A percentile compares a stretch with the other conserved stretches of the same genome.
phyloP scores from a whole-genome alignment of 768 basidiomycete species.

The Suillus alpinus region DNA sequence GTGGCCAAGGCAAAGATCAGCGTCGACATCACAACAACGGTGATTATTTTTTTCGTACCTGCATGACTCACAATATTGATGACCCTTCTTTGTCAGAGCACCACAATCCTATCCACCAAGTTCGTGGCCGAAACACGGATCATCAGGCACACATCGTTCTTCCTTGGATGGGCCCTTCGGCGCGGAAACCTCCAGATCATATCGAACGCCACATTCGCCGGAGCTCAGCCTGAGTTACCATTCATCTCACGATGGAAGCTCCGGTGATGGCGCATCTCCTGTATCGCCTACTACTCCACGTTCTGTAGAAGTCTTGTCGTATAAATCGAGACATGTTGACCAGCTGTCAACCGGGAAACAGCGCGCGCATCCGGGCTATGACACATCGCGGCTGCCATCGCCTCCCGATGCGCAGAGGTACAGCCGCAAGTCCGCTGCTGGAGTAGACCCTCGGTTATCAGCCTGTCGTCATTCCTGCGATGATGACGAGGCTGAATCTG shows the following conservation, averaged over 20 bases:
- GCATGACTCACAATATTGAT: conserved; percentile 7
- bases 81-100: conserved; percentile 12
- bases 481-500: conserved; percentile 38
- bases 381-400: conserved; percentile 3
- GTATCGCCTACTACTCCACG: conserved; percentile 55
- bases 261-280: conserved; percentile 51
- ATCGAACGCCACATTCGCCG: conserved; percentile 18
- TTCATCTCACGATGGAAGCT: conserved; percentile 44
- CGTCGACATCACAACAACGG: conserved; percentile 38
- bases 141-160: conserved; percentile 12
- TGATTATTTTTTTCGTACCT: conserved; percentile 11
- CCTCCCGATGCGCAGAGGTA: conserved; percentile 14
- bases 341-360: conserved; percentile 14
- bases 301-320: conserved; percentile 30
- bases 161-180: conserved; percentile 10
- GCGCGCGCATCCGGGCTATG: conserved; percentile 1
- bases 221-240: conserved; percentile 21
- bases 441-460: conserved; percentile 22
- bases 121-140: conserved; percentile 23
- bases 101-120: conserved; percentile 18
- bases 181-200: conserved; percentile 9
- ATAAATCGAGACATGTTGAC: conserved; percentile 15
- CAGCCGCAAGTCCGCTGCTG: conserved; percentile 17
- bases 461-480: conserved; percentile 24
- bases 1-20: conserved; percentile 44